Evolutionary conservation across 2,329 filamentous ascomycete genomes (phyloP).

Genomic region (Venturia pyrina): DNA sequence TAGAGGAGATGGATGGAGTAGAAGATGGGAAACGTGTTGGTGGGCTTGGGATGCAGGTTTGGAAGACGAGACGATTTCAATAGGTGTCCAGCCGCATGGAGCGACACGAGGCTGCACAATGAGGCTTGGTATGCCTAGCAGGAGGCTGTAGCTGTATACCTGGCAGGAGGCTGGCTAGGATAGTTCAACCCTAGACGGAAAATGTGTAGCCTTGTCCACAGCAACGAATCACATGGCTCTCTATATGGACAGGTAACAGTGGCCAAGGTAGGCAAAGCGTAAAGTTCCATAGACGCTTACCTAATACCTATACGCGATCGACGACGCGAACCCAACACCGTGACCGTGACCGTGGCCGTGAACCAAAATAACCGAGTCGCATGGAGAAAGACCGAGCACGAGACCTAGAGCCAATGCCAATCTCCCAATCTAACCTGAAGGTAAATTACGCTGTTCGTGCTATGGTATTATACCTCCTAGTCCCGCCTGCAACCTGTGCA

Average conservation of each 20-base stretch:
- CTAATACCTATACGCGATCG: background rate
- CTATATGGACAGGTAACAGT: background rate
- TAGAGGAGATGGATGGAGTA: background rate
- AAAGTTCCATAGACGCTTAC: background rate
- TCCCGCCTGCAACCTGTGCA: background rate
- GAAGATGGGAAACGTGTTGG: background rate
- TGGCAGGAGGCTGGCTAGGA: background rate
- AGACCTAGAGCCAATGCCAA: background rate
- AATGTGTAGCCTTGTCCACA: background rate
- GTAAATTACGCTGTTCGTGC: background rate
- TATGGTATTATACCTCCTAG: background rate
- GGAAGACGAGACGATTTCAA: slow-evolving; percentile 9
- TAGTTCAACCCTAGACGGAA: background rate
- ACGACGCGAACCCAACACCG: background rate
- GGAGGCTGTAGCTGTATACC: too few species aligned
- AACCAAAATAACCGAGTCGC: too few species aligned
- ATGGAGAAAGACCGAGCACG: background rate
- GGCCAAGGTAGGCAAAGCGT: background rate
- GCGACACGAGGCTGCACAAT: too few species aligned
- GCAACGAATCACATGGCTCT: background rate
- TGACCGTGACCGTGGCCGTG: too few species aligned
- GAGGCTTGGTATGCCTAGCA: too few species aligned
- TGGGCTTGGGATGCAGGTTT: slow-evolving; percentile 6
- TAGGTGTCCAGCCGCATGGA: too few species aligned
- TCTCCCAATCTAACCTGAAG: background rate